Evolutionary conservation across 2,329 filamentous ascomycete genomes (phyloP), one percentile per base, ranked within the genome.

Genomic region (Gaeumannomyces sp.): DNA sequence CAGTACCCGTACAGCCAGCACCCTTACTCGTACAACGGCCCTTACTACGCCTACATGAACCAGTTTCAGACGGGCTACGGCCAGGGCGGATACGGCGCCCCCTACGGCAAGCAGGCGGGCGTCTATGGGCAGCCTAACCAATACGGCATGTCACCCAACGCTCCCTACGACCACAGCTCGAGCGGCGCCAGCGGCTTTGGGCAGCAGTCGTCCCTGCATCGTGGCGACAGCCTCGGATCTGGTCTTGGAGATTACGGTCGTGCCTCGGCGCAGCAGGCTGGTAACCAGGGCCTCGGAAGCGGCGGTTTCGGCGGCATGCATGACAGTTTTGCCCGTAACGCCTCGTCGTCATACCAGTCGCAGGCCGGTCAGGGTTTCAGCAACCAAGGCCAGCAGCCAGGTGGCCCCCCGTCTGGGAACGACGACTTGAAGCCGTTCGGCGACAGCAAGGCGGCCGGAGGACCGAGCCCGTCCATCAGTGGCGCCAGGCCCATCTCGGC

Each of bases 381-480:
- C 72, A 80, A 76, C 64, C 79, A 83, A 64, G 76, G 75, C 64
- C 75, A 77, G 8, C 84, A 85, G 72, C 76, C 79, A 2, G 76
- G 76, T 53, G 74, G 72, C 59, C 76, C 76, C 53, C 76, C 77
- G 8, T 75, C 79, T 11, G 77, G 74, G 13, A 73, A 72, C 27
- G 85, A 87, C 66, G 85, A 87, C 35, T 71, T 87, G 73, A 87
- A 87, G 79, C 82, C 83, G 0, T 87, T 84, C 66, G 82, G 82
- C 62, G 85, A 87, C 27, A 72, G 78, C 70, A 87, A 87, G 79
- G 71, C 78, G 25, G 77, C 76, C 13, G 77, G 81, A 56, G 84
- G 84, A 1, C 83, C 84, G 14, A 86, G 83, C 66, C 84, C 85
- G 59, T 83, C 84, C 3, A 77, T 87, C 19, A 80, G 78, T 33